Evolutionary conservation across 148 eudicot genomes (phyloP).

Genomic region (Diospyros kaki): DNA sequence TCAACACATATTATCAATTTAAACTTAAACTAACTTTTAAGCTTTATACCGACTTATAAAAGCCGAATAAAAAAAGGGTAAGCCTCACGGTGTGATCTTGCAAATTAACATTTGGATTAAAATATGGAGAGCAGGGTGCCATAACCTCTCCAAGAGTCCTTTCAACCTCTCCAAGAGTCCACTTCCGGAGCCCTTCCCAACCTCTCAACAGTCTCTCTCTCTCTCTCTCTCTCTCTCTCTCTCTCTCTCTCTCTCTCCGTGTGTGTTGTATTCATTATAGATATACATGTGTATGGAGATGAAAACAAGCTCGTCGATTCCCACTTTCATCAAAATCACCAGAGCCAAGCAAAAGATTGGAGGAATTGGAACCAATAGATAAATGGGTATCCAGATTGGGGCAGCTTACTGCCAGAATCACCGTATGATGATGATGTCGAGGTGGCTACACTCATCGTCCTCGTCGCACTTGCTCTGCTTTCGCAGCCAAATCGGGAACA

Average conservation of each 20-base stretch:
- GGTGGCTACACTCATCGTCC: background rate
- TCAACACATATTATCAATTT: no score
- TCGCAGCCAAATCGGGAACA: background rate
- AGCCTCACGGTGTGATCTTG: no score
- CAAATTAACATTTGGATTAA: no score
- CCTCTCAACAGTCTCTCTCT: conserved; percentile 1
- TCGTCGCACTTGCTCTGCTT: conserved; percentile 6
- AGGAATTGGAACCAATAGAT: background rate
- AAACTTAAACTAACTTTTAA: no score
- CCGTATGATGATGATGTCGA: no score
- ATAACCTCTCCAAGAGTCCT: no score
- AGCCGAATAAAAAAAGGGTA: no score
- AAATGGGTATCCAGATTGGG: conserved; percentile 15
- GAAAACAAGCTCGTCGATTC: background rate
- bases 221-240: conserved; percentile 1
- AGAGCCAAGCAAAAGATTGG: background rate
- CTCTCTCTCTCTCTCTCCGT: background rate
- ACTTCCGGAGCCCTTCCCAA: background rate
- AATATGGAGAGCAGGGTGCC: no score
- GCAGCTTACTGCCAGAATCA: background rate
- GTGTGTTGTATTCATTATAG: no score
- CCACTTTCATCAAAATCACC: no score
- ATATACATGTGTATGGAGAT: background rate
- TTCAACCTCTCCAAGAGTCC: conserved; percentile 21
- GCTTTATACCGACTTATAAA: no score